Evolutionary conservation across 306 rosid genomes (phyloP), one percentile per base, ranked within the genome.

Genomic region (Hippophae rhamnoides): DNA sequence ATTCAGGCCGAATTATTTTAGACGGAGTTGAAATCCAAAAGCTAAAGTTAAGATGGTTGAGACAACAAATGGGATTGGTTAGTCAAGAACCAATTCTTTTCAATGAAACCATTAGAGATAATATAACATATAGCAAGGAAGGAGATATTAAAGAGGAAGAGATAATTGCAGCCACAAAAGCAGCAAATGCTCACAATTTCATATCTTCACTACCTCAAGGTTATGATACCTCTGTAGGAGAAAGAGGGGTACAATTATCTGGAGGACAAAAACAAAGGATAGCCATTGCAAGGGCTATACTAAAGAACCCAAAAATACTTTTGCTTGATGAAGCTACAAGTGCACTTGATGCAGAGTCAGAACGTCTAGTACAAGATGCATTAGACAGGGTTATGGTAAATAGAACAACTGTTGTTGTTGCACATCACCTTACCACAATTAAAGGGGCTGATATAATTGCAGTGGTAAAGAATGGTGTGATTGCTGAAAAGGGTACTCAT

Each of bases 271-370:
- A 56, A 44, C 59, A 56, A 38, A 56, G 59, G 7, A 4, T 56
- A 6, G 46, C 59, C 14, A 56, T 38, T 56, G 59, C 59, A 6
- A 12, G 59, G 13, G 59, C 59, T 6, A 56, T 56, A 10, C 12
- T 56, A 13, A 56, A 68, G 49, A 49, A 49, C 14, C 94, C 89
- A 43, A 82, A 76, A 44, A 76, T 85, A 53, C 66, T 85, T n/a
- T 74, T 79, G 5, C 73, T 85, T 42, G 88, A 85, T 68, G 92
- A 84, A 69, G 92, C 92, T 41, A 84, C 93, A 1, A 85, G 93
- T 73, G 88, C 94, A 49, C 79, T 86, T 41, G 94, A 86, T 74
- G 89, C 94, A 0, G 89, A 86, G 69, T 86, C 89, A 8, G 94
- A 86, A 51, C 69, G 76, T 65, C 79, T 82, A 12, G 89, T 86